Base-by-base conservation (phyloP, 2,329 filamentous ascomycete species). In the Gliomastix tumulicola region DNA sequence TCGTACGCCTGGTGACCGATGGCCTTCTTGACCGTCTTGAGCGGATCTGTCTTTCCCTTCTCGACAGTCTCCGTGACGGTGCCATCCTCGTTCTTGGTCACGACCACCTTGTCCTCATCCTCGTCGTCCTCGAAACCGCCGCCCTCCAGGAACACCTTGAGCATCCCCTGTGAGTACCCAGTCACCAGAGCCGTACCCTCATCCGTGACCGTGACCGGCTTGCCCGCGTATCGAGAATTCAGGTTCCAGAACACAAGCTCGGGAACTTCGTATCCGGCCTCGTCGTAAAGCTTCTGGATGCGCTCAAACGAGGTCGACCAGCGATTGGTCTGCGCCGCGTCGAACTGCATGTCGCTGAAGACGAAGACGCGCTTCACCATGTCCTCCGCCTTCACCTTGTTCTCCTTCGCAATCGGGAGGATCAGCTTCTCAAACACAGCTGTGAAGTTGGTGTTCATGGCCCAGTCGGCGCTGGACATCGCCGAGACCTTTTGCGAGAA, bases 301-400 rank as follows among this genome's bases (percentile, higher is more conserved):
- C 67, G 60, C 44, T 74, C 64, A 46, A 66, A 74, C 4, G 68
- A 69, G 0, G 65, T 66, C 4, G 48, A 53, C 65, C 68, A 73
- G 18, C 11, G 34, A 16, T 28, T 9, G 25, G 25, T n/a, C 23
- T 5, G 13, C 42, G 37, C 2, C 65, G 65, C 0, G 42, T 79
- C 52, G 47, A 80, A 79, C 31, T 79, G 72, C 75, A 79, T 79
- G 48, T 78, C 74, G 31, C 60, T 69, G 46, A 79, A 79, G 22
- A 79, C 68, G 46, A 80, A 78, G 13, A 80, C 49, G 5, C 70
- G 68, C 55, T 76, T 77, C 13, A 79, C 65, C 74, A 80, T 79
- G 27, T 79, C 66, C 37, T 76, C 69, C 27, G 60, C 65, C 43
- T 57, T 63, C 22, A 79, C 46, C 10, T 70, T 62, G 43, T 75